Conservation (phyloP, 192 early-diverging fungal genomes). For the Piromyces sp. region DNA sequence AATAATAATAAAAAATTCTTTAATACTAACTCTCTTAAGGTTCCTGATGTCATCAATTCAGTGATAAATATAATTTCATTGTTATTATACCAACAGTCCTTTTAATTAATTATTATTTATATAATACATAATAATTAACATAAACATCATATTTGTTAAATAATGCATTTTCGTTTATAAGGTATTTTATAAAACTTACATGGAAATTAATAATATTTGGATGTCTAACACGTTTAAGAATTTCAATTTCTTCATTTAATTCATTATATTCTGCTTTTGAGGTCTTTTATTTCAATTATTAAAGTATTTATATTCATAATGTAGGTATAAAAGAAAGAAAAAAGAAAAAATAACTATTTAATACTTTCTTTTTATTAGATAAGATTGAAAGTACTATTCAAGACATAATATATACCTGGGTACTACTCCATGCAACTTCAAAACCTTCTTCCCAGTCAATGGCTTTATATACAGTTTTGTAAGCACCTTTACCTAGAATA, state of each 20-base stretch:
- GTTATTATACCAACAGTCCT: conserved; percentile 22
- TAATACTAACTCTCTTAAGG: conserved; percentile 51
- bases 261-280: not conserved
- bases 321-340: too few species aligned
- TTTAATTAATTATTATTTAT: too few species aligned
- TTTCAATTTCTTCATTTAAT: conserved; percentile 41
- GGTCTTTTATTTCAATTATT: not conserved
- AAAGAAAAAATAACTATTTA: too few species aligned
- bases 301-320: not conserved
- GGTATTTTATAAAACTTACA: too few species aligned
- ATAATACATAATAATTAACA: too few species aligned
- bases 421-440: conserved; percentile 79
- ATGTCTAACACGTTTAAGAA: conserved; percentile 58
- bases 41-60: conserved; percentile 77
- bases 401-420: conserved; percentile 43
- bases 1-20: too few species aligned
- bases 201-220: conserved; percentile 51
- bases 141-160: too few species aligned
- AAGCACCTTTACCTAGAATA: conserved; percentile 63
- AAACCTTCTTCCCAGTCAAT: conserved; percentile 77
- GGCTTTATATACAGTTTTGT: conserved; percentile 73
- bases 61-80: conserved; percentile 70
- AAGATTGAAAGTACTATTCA: too few species aligned
- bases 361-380: too few species aligned
- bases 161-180: too few species aligned